Conservation (phyloP, 1,284 basidiomycete species). For the Spongiforma sp. region DNA sequence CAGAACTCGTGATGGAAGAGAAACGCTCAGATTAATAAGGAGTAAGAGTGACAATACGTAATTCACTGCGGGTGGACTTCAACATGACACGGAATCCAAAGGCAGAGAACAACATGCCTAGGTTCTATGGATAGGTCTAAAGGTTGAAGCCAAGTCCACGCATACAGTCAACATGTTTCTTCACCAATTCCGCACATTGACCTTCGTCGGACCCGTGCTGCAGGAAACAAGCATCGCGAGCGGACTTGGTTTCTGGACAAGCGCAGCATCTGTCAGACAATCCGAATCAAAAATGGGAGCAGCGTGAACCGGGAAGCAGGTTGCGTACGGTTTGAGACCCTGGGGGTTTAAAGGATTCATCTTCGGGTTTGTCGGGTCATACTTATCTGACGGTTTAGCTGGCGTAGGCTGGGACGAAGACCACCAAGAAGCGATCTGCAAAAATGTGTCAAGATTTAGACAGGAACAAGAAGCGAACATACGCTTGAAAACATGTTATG, state of each 20-base stretch:
- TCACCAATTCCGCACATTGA: conserved; percentile 83
- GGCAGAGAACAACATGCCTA: no score
- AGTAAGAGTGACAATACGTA: no score
- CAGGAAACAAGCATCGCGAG: conserved; percentile 94
- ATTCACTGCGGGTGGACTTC: no score
- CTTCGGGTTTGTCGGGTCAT: conserved; percentile 70
- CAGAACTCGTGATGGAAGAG: no score
- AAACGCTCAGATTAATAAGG: no score
- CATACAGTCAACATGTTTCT: conserved; percentile 91
- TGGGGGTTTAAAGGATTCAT: conserved; percentile 88
- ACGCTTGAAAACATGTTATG: conserved; percentile 35
- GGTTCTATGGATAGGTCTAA: no score
- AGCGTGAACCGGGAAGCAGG: neutral
- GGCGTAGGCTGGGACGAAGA: conserved; percentile 39
- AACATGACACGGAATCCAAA: no score
- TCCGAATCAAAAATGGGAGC: neutral
- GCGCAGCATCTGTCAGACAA: conserved; percentile 96
- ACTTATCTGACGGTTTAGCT: conserved; percentile 42
- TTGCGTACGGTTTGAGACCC: conserved; percentile 88
- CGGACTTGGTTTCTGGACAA: conserved; percentile 92
- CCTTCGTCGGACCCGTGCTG: conserved; percentile 72
- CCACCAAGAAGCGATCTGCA: conserved; percentile 50
- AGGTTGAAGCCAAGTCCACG: conserved; percentile 85
- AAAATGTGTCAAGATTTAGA: conserved; percentile 6
- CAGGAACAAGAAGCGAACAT: conserved; percentile 18